phyloP scores from a whole-genome alignment of 1,284 basidiomycete species.

The Filobasidium uniguttulatum region DNA sequence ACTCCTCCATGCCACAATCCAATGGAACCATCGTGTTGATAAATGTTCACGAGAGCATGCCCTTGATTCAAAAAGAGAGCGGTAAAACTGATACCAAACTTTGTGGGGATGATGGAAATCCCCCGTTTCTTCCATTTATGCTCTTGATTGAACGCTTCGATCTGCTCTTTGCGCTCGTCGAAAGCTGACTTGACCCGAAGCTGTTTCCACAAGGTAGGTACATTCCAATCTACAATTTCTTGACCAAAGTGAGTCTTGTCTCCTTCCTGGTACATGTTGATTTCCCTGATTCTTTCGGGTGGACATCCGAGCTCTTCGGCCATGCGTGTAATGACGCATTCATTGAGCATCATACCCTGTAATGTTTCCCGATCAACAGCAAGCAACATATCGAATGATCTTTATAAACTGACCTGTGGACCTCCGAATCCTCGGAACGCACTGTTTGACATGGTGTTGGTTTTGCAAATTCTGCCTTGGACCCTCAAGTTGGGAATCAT shows the following conservation, averaged over 20 bases:
- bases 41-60: conserved; percentile 29
- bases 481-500: conserved; percentile 27
- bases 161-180: conserved; percentile 21
- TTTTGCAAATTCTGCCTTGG: conserved; percentile 29
- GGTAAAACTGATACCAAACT: conserved; percentile 32
- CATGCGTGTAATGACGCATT: conserved; percentile 27
- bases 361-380: not conserved
- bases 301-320: conserved; percentile 27
- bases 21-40: conserved; percentile 28
- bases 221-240: conserved; percentile 31
- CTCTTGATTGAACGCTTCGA: conserved; percentile 28
- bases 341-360: conserved; percentile 28
- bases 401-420: conserved; percentile 20
- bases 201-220: conserved; percentile 27
- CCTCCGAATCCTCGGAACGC: conserved; percentile 35
- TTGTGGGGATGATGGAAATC: conserved; percentile 28
- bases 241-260: conserved; percentile 33
- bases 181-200: conserved; percentile 22
- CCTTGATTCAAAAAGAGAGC: conserved; percentile 33
- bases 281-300: conserved; percentile 27
- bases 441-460: conserved; percentile 35
- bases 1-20: conserved; percentile 29
- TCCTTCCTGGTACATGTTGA: conserved; percentile 31
- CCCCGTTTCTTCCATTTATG: conserved; percentile 32
- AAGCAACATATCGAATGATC: not conserved